Evolutionary conservation across 305 asterid species (phyloP), one percentile per base, ranked within the genome.

Genomic region (Nicotiana rustica): DNA sequence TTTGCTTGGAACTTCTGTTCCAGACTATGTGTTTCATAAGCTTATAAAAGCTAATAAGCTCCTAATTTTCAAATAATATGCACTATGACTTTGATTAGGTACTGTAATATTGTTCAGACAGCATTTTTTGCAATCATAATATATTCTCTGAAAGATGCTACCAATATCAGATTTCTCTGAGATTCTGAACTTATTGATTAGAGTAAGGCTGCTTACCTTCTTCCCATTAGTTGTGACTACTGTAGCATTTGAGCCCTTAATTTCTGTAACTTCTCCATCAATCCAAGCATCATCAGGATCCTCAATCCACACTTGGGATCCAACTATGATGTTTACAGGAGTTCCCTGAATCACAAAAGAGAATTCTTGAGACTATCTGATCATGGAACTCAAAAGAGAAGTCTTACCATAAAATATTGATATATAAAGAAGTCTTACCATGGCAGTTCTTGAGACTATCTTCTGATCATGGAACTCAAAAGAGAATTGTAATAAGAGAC

Each of bases 241-340:
- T 82, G 93, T 91, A 77, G 93, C 98, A 86, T 91, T 77, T 5
- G 87, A 78, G 85, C 95, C 98, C 87, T 91, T 91, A 84, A 93
- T 95, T 79, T 91, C 90, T 49, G 85, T 31, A 4, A 95, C 98
- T 85, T 91, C 88, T 60, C 98, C 98, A 87, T 95, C 97, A 67
- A 93, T 90, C 98, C 98, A 93, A 86, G 97, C 93, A 61, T 70
- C 77, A 73, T 93, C 98, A 79, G 93, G 93, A 90, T 95, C 98
- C 88, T 93, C 98, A 10, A 83, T 91, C 98, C 98, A 92, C 77
- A 95, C 98, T 67, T 92, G 98, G 79, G 97, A 91, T 91, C 98
- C 98, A 78, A 91, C 96, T 6, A 95, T 93, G 8, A 95, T 95
- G 87, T 93, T 95, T 52, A 95, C 95, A 2, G 98, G 98, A 69